Evolutionary conservation across 2,329 filamentous ascomycete genomes (phyloP).

Genomic region (Diaporthe batatas): DNA sequence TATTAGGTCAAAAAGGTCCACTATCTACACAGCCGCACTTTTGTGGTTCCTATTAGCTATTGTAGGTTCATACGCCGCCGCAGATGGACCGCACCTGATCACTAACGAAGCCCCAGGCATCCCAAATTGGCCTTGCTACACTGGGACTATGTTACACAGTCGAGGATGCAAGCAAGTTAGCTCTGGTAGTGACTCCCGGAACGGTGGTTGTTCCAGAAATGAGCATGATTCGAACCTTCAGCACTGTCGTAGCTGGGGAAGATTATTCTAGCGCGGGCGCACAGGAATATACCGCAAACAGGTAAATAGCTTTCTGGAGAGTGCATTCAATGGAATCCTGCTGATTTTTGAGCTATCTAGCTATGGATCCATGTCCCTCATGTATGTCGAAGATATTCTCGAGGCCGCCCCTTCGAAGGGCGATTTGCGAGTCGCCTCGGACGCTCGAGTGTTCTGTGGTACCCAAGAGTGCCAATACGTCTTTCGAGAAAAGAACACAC

Average conservation of each 20-base stretch:
- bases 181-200: not conserved
- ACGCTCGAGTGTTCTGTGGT: not conserved
- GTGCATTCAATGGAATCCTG: not conserved
- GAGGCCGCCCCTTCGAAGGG: not conserved
- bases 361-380: conserved; percentile 16
- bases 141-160: conserved; percentile 7
- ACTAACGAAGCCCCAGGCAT: not conserved
- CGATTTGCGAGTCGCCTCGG: not conserved
- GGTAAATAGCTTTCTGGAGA: not conserved
- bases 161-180: conserved; percentile 10
- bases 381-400: not conserved
- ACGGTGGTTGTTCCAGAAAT: conserved; percentile 3
- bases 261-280: conserved; percentile 1
- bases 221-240: not conserved
- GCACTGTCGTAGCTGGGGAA: not conserved
- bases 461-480: not conserved
- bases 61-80: not conserved
- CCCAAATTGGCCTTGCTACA: conserved; percentile 17
- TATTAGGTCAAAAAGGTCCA: conserved; percentile 11
- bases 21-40: conserved; percentile 5
- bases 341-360: not conserved
- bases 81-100: not conserved
- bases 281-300: conserved; percentile 26
- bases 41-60: conserved; percentile 24
- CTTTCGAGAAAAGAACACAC: conserved; percentile 1